phyloP scores from a whole-genome alignment of 148 eudicot genomes.

The Camellia lanceoleosa region DNA sequence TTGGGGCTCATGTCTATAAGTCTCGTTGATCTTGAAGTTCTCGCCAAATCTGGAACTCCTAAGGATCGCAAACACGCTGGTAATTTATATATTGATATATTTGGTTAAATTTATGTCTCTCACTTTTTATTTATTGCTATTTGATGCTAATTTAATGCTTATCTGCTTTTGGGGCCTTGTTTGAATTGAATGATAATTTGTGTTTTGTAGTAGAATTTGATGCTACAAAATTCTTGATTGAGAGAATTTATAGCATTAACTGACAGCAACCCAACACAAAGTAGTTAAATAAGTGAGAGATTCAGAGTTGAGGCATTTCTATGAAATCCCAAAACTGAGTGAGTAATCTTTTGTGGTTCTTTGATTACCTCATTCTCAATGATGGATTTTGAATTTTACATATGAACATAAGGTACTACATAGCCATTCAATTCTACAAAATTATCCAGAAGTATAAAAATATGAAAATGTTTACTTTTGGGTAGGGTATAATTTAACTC shows the following conservation, averaged over 20 bases:
- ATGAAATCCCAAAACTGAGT: background rate
- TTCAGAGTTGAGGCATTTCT: background rate
- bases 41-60: conserved; percentile 81
- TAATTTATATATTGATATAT: too few species aligned
- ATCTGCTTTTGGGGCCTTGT: too few species aligned
- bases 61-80: conserved; percentile 69
- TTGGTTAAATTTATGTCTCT: too few species aligned
- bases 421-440: too few species aligned
- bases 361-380: background rate
- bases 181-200: background rate
- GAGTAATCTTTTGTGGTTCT: background rate
- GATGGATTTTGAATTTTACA: background rate
- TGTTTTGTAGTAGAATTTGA: background rate
- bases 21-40: conserved; percentile 92
- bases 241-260: conserved; percentile 1
- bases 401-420: background rate
- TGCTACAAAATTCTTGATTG: background rate
- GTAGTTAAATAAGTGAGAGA: background rate
- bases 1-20: conserved; percentile 92
- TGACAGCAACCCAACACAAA: background rate
- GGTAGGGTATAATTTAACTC: background rate
- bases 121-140: conserved; percentile 9
- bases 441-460: background rate
- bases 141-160: too few species aligned
- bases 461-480: background rate